phyloP scores from a whole-genome alignment of 225 moss, liverwort and hornwort genomes.

The Physcomitrellopsis africana region DNA sequence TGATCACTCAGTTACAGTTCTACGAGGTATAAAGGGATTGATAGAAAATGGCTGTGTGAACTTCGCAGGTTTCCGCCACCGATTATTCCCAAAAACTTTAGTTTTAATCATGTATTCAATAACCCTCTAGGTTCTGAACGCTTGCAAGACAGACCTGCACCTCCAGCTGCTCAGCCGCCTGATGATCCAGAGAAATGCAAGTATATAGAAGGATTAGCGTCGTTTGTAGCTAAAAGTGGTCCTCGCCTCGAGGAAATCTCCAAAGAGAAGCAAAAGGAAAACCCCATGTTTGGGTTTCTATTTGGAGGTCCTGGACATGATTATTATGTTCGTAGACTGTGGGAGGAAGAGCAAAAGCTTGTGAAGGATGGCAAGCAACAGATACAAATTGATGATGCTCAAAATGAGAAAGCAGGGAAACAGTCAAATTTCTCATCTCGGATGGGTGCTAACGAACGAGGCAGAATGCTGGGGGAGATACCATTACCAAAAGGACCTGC shows the following conservation, averaged over 20 bases:
- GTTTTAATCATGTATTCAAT: conserved; percentile 54
- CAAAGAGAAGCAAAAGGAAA: conserved; percentile 77
- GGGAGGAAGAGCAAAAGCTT: conserved; percentile 86
- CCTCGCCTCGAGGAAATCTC: conserved; percentile 84
- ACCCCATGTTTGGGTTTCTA: conserved; percentile 82
- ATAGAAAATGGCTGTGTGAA: conserved; percentile 20
- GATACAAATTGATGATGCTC: conserved; percentile 44
- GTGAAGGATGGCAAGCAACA: conserved; percentile 67
- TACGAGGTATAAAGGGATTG: conserved; percentile 16
- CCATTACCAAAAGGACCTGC: conserved; percentile 53
- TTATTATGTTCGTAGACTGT: conserved; percentile 72
- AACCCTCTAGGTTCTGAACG: conserved; percentile 54
- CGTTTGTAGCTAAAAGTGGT: conserved; percentile 90
- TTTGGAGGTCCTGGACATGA: conserved; percentile 78
- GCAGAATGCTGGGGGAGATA: conserved; percentile 77
- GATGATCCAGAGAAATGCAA: conserved; percentile 61
- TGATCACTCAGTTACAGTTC: conserved; percentile 14
- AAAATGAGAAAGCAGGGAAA: conserved; percentile 44
- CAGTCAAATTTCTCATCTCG: conserved; percentile 42
- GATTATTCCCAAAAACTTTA: conserved; percentile 60
- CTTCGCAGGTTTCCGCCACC: conserved; percentile 72
- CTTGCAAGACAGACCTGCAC: conserved; percentile 55
- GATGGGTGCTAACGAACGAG: conserved; percentile 50
- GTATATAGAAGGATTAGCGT: conserved; percentile 80
- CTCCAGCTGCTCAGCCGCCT: conserved; percentile 64